Conservation (phyloP, 2,329 filamentous ascomycete species). For the Torrubiellomyces zombiae region DNA sequence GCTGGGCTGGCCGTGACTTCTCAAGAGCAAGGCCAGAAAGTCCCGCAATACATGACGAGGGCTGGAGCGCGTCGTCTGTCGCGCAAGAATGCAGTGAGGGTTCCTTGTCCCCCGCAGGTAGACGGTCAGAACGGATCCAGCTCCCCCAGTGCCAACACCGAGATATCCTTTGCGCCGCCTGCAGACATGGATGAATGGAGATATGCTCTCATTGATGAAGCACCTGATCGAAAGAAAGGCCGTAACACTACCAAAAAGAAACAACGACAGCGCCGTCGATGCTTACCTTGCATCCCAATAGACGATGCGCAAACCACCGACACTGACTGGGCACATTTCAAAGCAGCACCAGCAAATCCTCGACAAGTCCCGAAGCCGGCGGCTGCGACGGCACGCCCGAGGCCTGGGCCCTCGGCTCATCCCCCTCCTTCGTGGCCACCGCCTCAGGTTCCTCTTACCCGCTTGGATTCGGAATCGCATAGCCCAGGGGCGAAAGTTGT, state of each 20-base stretch:
- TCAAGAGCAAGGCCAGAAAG: constrained; percentile 21
- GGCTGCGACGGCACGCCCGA: no score
- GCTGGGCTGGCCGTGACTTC: constrained; percentile 42
- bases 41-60: constrained; percentile 7
- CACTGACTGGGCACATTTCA: constrained; percentile 10
- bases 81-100: no score
- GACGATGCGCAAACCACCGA: constrained; percentile 10
- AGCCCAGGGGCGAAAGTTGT: no score
- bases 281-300: constrained; percentile 14
- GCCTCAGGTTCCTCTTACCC: no score
- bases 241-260: constrained; percentile 5
- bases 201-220: constrained; percentile 16
- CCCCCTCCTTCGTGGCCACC: no score
- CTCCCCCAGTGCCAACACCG: constrained; percentile 11
- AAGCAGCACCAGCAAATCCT: constrained; percentile 3
- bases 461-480: no score
- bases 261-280: constrained; percentile 7
- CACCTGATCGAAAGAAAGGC: constrained; percentile 8
- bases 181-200: constrained; percentile 17
- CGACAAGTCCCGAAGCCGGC: no score
- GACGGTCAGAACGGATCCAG: constrained; percentile 12
- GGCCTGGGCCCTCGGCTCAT: no score
- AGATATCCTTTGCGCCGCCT: constrained; percentile 14
- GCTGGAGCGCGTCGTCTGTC: constrained; percentile 4
- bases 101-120: no score